Percentiles rank a stretch among this genome's conserved stretches.
Conservation (phyloP, 495 filamentous ascomycete species). For the Chaetomidium leptoderma region DNA sequence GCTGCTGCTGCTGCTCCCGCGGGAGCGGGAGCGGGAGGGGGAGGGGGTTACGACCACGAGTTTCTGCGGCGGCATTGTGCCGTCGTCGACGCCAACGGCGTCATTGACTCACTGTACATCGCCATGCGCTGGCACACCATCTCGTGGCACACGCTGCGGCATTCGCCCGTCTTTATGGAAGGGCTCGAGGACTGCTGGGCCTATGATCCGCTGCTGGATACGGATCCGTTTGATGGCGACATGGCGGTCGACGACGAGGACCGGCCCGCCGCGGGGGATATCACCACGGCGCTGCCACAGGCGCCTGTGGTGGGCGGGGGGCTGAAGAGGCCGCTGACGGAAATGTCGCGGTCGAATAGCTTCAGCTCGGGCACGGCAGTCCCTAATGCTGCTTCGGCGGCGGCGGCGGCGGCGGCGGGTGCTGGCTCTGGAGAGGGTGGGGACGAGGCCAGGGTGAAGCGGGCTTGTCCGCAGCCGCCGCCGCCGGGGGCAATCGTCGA, state of each 20-base stretch:
- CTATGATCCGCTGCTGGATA: conserved; percentile 47
- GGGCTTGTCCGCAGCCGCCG: conserved; percentile 14
- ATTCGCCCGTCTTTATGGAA: conserved; percentile 43
- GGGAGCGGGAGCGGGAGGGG: no score
- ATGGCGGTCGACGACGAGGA: conserved; percentile 35
- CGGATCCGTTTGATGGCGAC: conserved; percentile 35
- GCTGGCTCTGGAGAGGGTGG: neutral
- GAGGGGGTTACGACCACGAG: conserved; percentile 42
- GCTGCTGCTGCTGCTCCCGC: no score
- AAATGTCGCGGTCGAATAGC: conserved; percentile 47
- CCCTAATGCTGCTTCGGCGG: neutral
- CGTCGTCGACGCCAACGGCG: conserved; percentile 47
- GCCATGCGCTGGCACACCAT: conserved; percentile 49
- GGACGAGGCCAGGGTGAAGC: conserved; percentile 21
- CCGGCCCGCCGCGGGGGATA: conserved; percentile 47
- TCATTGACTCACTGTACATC: conserved; percentile 53
- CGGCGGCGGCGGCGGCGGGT: neutral
- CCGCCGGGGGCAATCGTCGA: conserved; percentile 8
- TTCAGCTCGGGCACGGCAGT: conserved; percentile 37
- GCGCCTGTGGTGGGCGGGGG: conserved; percentile 26
- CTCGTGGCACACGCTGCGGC: conserved; percentile 43
- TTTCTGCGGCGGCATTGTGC: conserved; percentile 49
- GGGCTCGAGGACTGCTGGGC: conserved; percentile 50
- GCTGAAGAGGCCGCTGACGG: conserved; percentile 45
- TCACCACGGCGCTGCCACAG: conserved; percentile 38